phyloP scores from a whole-genome alignment of 2,329 filamentous ascomycete species.

The Aureobasidium leucospermi region DNA sequence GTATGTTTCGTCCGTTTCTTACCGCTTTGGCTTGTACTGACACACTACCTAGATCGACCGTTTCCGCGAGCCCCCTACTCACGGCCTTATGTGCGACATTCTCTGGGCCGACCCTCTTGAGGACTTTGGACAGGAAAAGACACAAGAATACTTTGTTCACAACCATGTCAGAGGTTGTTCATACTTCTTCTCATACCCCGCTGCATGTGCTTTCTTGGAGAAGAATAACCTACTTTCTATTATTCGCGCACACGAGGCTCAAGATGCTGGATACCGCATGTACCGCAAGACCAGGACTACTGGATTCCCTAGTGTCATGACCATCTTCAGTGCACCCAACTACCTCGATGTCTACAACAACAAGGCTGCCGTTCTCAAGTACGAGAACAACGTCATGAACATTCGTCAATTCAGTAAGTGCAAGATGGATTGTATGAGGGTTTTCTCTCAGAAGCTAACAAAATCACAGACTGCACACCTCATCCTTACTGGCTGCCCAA shows the following conservation, averaged over 20 bases:
- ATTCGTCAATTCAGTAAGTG: slow-evolving; percentile 80
- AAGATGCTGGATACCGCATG: slow-evolving; percentile 98
- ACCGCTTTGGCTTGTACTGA: neutral
- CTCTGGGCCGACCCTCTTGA: slow-evolving; percentile 97
- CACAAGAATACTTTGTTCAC: slow-evolving; percentile 93
- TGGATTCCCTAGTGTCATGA: slow-evolving; percentile 98
- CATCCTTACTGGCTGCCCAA: slow-evolving; percentile 99
- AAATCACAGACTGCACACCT: slow-evolving; percentile 68
- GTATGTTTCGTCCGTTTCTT: slow-evolving; percentile 43
- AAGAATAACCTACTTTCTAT: slow-evolving; percentile 98
- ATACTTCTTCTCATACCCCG: slow-evolving; percentile 98
- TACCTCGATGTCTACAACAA: slow-evolving; percentile 99
- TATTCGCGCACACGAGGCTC: slow-evolving; percentile 95
- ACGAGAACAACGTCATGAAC: slow-evolving; percentile 99
- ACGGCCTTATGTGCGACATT: slow-evolving; percentile 98
- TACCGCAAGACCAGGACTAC: slow-evolving; percentile 97
- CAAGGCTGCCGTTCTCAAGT: slow-evolving; percentile 97
- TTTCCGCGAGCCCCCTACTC: slow-evolving; percentile 93
- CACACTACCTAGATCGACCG: slow-evolving; percentile 67
- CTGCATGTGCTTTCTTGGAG: slow-evolving; percentile 93
- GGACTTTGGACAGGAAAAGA: slow-evolving; percentile 98
- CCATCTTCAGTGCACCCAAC: slow-evolving; percentile 97
- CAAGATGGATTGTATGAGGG: neutral
- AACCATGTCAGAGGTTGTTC: slow-evolving; percentile 98
- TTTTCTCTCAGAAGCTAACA: neutral